Base-by-base conservation (phyloP, 331 rosid species). In the Stylosanthes scabra region DNA sequence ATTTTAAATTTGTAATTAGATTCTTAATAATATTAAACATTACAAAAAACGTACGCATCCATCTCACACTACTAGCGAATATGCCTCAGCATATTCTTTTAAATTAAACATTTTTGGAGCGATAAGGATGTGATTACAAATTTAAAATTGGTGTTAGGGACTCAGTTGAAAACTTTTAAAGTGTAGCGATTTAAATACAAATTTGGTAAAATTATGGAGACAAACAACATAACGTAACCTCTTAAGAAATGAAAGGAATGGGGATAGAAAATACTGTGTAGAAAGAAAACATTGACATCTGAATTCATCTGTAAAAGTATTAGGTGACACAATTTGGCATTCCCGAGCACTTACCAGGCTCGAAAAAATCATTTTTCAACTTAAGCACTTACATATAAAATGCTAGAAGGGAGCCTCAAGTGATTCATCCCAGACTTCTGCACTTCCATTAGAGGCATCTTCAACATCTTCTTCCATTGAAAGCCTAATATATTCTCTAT, bases 381-480 rank as follows among this genome's bases (percentile, higher is more conserved):
- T 34, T 50, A 51, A 45, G 67, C 74, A 66, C 87, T 79, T 87
- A 90, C 98, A 84, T 40, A 16, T 77, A 71, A 50, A 57, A 80
- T 81, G 71, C 87, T 80, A 95, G 81, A 92, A 95, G 70, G 99
- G 99, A 76, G 99, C 96, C 83, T 95, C 99, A 15, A 95, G 94
- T 71, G 99, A 95, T 80, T 95, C 99, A 60, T 95, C 99, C 99
- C 99, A 95, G 83, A 92, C 98, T 82, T 95, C 99, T 12, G 97
- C 99, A 82, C 99, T 95, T 78, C 98, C 99, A 31, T 95, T 95
- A 46, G 99, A 95, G 83, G 84, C 99, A 78, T 95, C 99, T 92
- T 95, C 99, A 55, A 95, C 99, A 59, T 95, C 99, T 90, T 95
- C 99, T 89, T 95, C 99, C 99, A 95, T 92, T 59, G 99, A 95